Conservation (phyloP, 139 green algal species). For the Picochlorum sp. region DNA sequence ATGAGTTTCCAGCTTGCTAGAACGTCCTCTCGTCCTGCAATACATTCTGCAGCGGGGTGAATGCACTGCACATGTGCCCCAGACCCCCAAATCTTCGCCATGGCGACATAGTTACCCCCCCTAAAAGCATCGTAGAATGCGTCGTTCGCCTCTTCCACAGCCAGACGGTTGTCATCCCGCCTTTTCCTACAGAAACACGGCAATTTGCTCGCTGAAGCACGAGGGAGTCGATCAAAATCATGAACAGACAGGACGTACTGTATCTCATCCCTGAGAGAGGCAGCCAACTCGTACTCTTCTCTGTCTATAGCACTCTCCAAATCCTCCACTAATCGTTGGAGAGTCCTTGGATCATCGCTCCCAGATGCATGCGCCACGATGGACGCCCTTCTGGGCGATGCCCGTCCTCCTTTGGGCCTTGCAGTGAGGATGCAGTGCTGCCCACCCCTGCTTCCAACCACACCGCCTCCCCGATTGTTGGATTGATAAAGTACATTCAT, state of each 20-base stretch:
- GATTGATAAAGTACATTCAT: no score
- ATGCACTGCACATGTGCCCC: constrained; percentile 79
- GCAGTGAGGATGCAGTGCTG: no score
- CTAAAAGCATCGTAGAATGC: constrained; percentile 73
- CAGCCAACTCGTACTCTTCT: constrained; percentile 52
- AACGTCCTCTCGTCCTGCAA: constrained; percentile 59
- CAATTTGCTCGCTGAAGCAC: not conserved
- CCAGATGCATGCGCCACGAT: not conserved
- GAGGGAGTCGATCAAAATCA: not conserved
- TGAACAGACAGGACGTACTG: constrained; percentile 19
- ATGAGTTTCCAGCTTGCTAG: constrained; percentile 71
- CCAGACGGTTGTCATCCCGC: constrained; percentile 40
- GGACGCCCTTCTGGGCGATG: not conserved
- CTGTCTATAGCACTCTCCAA: constrained; percentile 38
- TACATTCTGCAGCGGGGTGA: constrained; percentile 57
- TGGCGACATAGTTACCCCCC: constrained; percentile 48
- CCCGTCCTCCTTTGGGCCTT: no score
- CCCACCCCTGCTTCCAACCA: no score
- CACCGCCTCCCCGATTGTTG: no score
- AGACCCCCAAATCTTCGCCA: constrained; percentile 60
- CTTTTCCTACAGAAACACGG: constrained; percentile 17
- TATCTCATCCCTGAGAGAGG: constrained; percentile 43
- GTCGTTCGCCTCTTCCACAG: constrained; percentile 71
- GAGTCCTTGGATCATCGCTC: not conserved
- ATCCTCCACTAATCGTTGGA: constrained; percentile 11